Conservation (phyloP, 2,329 filamentous ascomycete species). For the Rhexocercosporidium sp. region DNA sequence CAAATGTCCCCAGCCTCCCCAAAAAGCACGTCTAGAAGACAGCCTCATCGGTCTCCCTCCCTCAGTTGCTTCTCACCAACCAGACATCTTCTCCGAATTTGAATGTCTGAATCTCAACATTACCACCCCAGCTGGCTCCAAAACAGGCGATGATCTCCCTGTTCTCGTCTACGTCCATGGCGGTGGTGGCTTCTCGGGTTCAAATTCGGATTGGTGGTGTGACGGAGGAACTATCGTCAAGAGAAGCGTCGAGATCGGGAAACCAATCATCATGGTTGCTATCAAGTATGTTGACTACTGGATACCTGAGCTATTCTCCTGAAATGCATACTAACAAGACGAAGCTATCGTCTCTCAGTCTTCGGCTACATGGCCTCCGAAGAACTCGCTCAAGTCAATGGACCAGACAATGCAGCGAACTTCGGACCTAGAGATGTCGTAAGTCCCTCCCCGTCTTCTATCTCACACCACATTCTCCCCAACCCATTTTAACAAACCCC, state of each 20-base stretch:
- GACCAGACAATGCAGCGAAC: conserved; percentile 11
- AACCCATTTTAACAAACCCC: conserved; percentile 22
- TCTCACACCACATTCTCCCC: too few species aligned
- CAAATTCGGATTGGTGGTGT: conserved; percentile 22
- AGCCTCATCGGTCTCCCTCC: conserved; percentile 17
- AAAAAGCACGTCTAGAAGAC: conserved; percentile 19
- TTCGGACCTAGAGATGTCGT: conserved; percentile 7
- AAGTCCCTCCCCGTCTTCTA: background rate
- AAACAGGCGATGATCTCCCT: conserved; percentile 44
- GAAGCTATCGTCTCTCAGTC: conserved; percentile 21
- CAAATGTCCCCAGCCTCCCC: conserved; percentile 22
- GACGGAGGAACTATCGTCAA: conserved; percentile 19
- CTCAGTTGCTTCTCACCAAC: background rate
- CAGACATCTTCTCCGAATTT: conserved; percentile 21
- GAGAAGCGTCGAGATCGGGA: conserved; percentile 21
- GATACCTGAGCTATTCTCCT: too few species aligned
- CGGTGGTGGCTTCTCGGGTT: conserved; percentile 49
- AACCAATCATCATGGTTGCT: conserved; percentile 17
- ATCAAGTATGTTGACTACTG: conserved; percentile 16
- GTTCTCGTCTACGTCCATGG: conserved; percentile 61
- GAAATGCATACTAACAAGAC: background rate
- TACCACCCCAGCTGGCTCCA: conserved; percentile 49
- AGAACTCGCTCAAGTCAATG: conserved; percentile 13
- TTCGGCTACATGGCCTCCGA: conserved; percentile 19
- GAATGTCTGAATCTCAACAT: conserved; percentile 55